These are phyloP conservation scores for Saccharomycopsis synnaedendra DNA, from an alignment of 805 yeast species.

Conservation along the genomic window DNA sequence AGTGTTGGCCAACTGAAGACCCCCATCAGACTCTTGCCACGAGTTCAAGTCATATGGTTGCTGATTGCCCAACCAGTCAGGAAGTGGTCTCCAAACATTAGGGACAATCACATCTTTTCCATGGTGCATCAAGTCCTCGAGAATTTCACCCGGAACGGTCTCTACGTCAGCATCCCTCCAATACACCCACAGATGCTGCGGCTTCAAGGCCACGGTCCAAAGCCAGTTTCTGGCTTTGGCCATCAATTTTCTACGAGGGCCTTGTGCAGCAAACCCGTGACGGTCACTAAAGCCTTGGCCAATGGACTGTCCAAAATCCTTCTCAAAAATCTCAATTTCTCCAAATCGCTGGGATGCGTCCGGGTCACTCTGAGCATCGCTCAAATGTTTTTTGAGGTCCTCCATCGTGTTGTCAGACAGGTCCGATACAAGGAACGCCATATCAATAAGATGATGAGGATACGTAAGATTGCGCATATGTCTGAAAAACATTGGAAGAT, in stretches of 20 bases:
- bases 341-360: slow-evolving; percentile 63
- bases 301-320: slow-evolving; percentile 86
- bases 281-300: slow-evolving; percentile 91
- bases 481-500: slow-evolving; percentile 72
- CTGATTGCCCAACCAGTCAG: slow-evolving; percentile 76
- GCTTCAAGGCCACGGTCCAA: slow-evolving; percentile 73
- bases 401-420: slow-evolving; percentile 51
- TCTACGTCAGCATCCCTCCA: slow-evolving; percentile 99
- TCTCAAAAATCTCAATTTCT: slow-evolving; percentile 76
- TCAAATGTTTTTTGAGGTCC: slow-evolving; percentile 43
- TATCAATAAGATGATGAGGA: slow-evolving; percentile 68
- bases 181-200: slow-evolving; percentile 91
- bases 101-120: slow-evolving; percentile 90
- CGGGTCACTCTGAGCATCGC: slow-evolving; percentile 52
- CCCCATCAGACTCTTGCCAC: slow-evolving; percentile 82
- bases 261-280: slow-evolving; percentile 94
- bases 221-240: slow-evolving; percentile 95
- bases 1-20: slow-evolving; percentile 59
- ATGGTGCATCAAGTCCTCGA: slow-evolving; percentile 90
- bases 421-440: slow-evolving; percentile 73
- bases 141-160: slow-evolving; percentile 68
- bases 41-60: slow-evolving; percentile 80
- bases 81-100: slow-evolving; percentile 84
- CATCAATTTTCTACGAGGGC: slow-evolving; percentile 90
- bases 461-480: slow-evolving; percentile 81